Conservation (phyloP, 139 green algal species). For the Ettlia oleoabundans region DNA sequence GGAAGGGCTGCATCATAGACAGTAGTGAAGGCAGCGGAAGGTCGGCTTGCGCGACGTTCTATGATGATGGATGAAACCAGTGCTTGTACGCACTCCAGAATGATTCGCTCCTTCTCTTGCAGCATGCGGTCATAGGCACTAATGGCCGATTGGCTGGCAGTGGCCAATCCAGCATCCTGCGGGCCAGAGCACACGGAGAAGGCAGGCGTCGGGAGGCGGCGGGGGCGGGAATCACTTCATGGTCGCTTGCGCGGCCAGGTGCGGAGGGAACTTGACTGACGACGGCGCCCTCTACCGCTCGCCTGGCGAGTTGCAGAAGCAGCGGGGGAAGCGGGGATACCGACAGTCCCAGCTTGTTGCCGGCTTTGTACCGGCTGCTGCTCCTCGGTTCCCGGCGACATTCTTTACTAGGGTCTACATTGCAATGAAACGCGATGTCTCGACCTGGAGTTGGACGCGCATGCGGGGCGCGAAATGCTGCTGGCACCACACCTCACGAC, state of each 20-base stretch:
- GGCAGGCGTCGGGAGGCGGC: too few species aligned
- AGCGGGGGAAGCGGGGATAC: neutral
- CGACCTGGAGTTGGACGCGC: too few species aligned
- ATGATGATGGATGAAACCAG: neutral
- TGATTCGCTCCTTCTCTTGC: constrained; percentile 63
- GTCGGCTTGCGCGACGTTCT: neutral
- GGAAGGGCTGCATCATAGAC: neutral
- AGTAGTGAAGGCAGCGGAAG: neutral
- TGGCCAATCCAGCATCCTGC: too few species aligned
- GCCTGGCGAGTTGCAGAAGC: too few species aligned
- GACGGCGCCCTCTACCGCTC: too few species aligned
- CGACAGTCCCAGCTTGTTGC: neutral
- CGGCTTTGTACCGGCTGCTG: neutral
- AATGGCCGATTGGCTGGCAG: constrained; percentile 9
- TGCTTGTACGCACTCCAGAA: constrained; percentile 47
- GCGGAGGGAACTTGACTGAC: too few species aligned
- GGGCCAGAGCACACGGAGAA: too few species aligned
- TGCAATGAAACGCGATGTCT: too few species aligned
- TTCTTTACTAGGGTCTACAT: too few species aligned
- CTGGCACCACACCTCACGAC: neutral
- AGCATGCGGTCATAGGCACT: constrained; percentile 36
- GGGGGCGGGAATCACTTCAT: too few species aligned
- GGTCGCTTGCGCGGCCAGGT: too few species aligned
- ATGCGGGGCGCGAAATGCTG: neutral
- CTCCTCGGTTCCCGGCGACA: neutral